These are phyloP conservation scores for Rhizophlyctis rosea DNA, from an alignment of 192 early-diverging fungal genomes.

Conservation along the genomic window DNA sequence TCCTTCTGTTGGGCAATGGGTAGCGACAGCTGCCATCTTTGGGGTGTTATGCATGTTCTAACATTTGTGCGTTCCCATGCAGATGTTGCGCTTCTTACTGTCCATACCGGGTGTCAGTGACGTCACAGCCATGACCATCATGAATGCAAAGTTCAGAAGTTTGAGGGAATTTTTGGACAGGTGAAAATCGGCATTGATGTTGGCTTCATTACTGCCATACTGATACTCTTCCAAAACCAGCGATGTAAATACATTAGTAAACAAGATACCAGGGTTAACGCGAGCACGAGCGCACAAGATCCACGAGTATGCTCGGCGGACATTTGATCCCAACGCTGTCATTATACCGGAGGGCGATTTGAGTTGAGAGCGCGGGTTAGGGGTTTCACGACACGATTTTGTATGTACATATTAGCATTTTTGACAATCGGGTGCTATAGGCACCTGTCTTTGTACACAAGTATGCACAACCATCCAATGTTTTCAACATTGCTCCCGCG, in stretches of 20 bases:
- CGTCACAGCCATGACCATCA: slow-evolving; percentile 26
- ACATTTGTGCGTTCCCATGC: too few species aligned
- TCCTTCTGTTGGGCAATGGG: neutral
- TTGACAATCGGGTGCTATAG: too few species aligned
- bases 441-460: too few species aligned
- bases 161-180: slow-evolving; percentile 21
- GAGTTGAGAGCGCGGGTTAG: too few species aligned
- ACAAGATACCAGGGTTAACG: neutral
- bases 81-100: slow-evolving; percentile 18
- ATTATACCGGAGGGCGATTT: too few species aligned
- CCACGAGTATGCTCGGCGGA: neutral
- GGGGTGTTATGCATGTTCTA: too few species aligned
- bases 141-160: slow-evolving; percentile 11
- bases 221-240: neutral
- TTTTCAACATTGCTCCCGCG: too few species aligned
- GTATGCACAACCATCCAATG: too few species aligned
- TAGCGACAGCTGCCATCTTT: too few species aligned
- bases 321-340: neutral
- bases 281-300: neutral
- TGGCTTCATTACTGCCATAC: neutral
- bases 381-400: too few species aligned
- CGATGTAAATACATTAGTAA: too few species aligned
- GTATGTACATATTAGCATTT: too few species aligned
- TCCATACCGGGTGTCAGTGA: slow-evolving; percentile 25
- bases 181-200: neutral